Percentiles rank a stretch among this genome's conserved stretches.
Evolutionary conservation across 2,329 filamentous ascomycete species (phyloP).

Genomic region (Fusarium tjaetaba): DNA sequence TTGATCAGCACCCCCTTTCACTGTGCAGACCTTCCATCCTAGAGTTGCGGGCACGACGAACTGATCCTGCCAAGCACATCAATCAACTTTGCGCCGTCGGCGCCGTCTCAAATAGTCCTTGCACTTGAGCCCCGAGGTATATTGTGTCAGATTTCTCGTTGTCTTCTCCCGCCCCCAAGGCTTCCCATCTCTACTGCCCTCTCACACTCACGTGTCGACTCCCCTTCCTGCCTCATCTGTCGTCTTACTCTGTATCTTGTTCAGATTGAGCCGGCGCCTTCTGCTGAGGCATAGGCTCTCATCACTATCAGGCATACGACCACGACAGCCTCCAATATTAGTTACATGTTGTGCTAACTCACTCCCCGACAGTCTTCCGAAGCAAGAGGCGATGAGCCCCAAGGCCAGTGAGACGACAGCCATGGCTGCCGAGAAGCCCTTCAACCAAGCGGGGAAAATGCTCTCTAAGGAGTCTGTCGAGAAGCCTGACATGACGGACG

Average conservation of each 20-base stretch:
- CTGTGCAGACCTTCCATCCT: too few species aligned
- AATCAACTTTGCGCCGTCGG: neutral
- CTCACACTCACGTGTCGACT: too few species aligned
- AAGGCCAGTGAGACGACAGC: neutral
- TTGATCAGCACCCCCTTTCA: neutral
- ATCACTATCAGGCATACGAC: neutral
- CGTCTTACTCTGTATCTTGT: neutral
- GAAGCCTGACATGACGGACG: neutral
- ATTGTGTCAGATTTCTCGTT: neutral
- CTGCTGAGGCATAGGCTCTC: too few species aligned
- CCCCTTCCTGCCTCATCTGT: neutral
- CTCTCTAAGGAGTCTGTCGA: neutral
- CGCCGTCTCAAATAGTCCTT: neutral
- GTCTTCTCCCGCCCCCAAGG: neutral
- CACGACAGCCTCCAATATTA: too few species aligned
- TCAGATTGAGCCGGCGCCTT: too few species aligned
- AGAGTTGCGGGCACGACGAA: too few species aligned
- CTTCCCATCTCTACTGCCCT: neutral
- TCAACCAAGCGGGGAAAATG: fast-evolving
- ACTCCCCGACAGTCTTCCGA: fast-evolving
- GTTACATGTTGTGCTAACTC: neutral
- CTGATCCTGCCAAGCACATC: neutral
- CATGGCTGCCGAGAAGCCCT: neutral
- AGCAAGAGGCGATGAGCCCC: neutral
- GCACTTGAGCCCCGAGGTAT: neutral